Conservation (phyloP, 106 monocot genomes). For the Platanthera zijinensis region DNA sequence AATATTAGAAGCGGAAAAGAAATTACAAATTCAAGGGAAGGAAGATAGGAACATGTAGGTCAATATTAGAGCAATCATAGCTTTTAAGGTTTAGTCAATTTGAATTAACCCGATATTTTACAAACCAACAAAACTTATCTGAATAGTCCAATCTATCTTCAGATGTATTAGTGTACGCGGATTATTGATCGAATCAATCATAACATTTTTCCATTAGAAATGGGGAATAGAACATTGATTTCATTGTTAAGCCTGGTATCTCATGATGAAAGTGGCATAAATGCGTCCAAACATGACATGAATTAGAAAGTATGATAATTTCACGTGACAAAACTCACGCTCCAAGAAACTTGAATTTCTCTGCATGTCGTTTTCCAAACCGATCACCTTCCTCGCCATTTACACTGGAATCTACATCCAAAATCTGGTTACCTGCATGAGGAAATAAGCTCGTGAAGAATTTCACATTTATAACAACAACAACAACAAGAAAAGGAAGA, state of each 20-base stretch:
- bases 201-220: not conserved
- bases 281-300: not conserved
- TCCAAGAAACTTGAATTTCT: slow-evolving; percentile 73
- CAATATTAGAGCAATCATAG: too few species aligned
- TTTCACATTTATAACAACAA: not conserved
- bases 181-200: not conserved
- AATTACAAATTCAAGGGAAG: too few species aligned
- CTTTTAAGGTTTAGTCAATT: too few species aligned
- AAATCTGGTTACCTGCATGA: slow-evolving; percentile 26
- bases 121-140: not conserved
- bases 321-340: slow-evolving; percentile 39
- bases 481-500: not conserved
- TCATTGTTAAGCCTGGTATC: not conserved
- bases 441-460: not conserved
- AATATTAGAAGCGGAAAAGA: too few species aligned
- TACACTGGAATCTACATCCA: slow-evolving; percentile 20
- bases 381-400: slow-evolving; percentile 62
- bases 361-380: slow-evolving; percentile 68
- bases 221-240: not conserved
- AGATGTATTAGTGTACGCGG: not conserved
- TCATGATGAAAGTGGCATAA: not conserved
- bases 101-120: too few species aligned
- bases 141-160: not conserved
- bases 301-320: not conserved
- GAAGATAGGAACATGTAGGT: too few species aligned